Percentiles rank a stretch among this genome's conserved stretches.
Evolutionary conservation across 1,284 basidiomycete genomes (phyloP).

Genomic region (Flammula alnicola): DNA sequence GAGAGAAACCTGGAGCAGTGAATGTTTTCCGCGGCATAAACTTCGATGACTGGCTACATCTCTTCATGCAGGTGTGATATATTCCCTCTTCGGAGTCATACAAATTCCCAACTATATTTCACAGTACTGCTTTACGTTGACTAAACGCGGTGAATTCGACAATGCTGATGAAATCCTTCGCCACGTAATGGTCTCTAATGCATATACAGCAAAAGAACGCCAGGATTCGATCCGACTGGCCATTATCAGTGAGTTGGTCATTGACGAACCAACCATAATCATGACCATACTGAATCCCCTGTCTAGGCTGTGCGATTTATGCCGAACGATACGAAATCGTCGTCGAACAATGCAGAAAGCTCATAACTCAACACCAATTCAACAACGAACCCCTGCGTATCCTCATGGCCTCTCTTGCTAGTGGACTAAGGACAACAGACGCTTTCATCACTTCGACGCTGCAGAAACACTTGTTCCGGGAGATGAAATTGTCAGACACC

Average conservation of each 20-base stretch:
- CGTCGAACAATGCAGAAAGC: conserved; percentile 74
- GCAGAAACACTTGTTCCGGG: conserved; percentile 83
- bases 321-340: conserved; percentile 60
- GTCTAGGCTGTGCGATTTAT: conserved; percentile 71
- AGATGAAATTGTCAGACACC: conserved; percentile 68
- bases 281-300: no score
- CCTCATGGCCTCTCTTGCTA: conserved; percentile 70
- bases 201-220: conserved; percentile 67
- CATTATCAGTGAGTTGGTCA: conserved; percentile 67
- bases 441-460: conserved; percentile 77
- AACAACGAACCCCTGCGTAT: conserved; percentile 84
- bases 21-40: conserved; percentile 81
- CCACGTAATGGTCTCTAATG: conserved; percentile 79
- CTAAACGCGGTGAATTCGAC: conserved; percentile 66
- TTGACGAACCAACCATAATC: no score
- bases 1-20: conserved; percentile 42
- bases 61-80: conserved; percentile 80
- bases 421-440: conserved; percentile 69
- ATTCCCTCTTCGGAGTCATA: not conserved
- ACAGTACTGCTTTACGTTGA: conserved; percentile 86
- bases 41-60: conserved; percentile 84
- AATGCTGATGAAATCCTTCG: conserved; percentile 80
- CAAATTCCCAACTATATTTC: not conserved
- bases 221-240: conserved; percentile 78
- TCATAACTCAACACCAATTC: conserved; percentile 74